Evolutionary conservation across 768 basidiomycete genomes (phyloP).

Genomic region (Kwoniella dejecticola): DNA sequence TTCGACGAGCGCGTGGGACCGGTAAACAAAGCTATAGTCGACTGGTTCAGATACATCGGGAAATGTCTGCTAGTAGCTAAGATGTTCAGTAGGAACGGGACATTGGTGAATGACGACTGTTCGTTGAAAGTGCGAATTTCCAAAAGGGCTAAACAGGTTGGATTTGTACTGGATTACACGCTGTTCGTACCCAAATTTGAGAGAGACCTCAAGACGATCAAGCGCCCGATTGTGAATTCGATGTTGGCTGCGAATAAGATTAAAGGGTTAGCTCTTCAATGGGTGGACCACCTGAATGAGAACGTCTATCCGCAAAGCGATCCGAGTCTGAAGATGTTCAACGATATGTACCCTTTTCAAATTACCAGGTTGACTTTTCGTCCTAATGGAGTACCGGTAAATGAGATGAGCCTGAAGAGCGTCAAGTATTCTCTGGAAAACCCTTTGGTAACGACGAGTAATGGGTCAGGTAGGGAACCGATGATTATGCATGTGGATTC

Average conservation of each 20-base stretch:
- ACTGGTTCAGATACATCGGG: slow-evolving; percentile 15
- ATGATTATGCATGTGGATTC: background rate
- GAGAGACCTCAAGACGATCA: too few species aligned
- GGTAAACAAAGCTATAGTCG: background rate
- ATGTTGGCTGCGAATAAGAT: too few species aligned
- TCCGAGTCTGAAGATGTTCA: background rate
- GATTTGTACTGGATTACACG: slow-evolving; percentile 12
- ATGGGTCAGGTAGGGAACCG: background rate
- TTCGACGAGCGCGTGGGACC: background rate
- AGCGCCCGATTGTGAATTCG: too few species aligned
- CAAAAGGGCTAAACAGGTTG: background rate
- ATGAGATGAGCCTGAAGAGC: background rate
- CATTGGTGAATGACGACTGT: background rate
- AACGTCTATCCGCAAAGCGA: background rate
- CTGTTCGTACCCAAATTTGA: slow-evolving; percentile 12
- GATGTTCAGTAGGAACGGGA: slow-evolving; percentile 6
- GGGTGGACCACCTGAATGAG: slow-evolving; percentile 9
- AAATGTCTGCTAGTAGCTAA: slow-evolving; percentile 6
- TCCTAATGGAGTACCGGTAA: slow-evolving; percentile 2
- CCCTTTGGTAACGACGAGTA: too few species aligned
- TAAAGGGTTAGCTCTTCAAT: background rate
- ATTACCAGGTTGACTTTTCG: slow-evolving; percentile 2
- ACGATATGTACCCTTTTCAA: slow-evolving; percentile 1
- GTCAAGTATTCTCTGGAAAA: background rate
- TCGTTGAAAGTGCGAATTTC: background rate